phyloP scores from a whole-genome alignment of 2,329 filamentous ascomycete genomes.

The Pestalotiopsis sp. region DNA sequence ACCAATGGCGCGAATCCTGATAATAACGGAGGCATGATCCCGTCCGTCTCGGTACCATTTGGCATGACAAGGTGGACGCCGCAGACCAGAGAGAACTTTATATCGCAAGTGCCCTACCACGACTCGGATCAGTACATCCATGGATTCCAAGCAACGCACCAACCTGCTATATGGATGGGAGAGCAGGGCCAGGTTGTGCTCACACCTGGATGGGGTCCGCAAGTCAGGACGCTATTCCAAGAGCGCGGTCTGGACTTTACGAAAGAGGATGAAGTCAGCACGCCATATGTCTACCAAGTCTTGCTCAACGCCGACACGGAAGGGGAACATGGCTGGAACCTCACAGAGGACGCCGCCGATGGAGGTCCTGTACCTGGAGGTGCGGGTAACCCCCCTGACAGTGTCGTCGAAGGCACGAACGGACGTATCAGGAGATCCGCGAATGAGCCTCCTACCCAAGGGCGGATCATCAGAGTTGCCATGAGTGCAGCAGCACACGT shows the following conservation, averaged over 20 bases:
- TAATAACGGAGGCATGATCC: constrained; percentile 37
- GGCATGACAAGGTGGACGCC: constrained; percentile 54
- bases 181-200: constrained; percentile 46
- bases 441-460: not conserved
- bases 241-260: constrained; percentile 40
- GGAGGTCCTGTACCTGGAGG: constrained; percentile 39
- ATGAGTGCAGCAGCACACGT: constrained; percentile 44
- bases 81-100: constrained; percentile 49
- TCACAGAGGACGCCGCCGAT: constrained; percentile 30
- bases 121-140: constrained; percentile 43
- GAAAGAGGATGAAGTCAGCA: constrained; percentile 43
- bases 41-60: constrained; percentile 39
- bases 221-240: constrained; percentile 34
- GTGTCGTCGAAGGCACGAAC: constrained; percentile 38
- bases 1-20: constrained; percentile 31
- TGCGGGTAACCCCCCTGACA: constrained; percentile 35
- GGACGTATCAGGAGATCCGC: constrained; percentile 34
- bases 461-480: constrained; percentile 26
- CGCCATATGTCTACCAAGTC: constrained; percentile 47
- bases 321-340: constrained; percentile 30
- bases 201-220: constrained; percentile 35
- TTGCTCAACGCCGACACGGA: constrained; percentile 37
- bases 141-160: constrained; percentile 50
- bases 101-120: constrained; percentile 47
- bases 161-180: constrained; percentile 54